phyloP scores from a whole-genome alignment of 1,139 yeast genomes.

The Blastobotrys niveus region DNA sequence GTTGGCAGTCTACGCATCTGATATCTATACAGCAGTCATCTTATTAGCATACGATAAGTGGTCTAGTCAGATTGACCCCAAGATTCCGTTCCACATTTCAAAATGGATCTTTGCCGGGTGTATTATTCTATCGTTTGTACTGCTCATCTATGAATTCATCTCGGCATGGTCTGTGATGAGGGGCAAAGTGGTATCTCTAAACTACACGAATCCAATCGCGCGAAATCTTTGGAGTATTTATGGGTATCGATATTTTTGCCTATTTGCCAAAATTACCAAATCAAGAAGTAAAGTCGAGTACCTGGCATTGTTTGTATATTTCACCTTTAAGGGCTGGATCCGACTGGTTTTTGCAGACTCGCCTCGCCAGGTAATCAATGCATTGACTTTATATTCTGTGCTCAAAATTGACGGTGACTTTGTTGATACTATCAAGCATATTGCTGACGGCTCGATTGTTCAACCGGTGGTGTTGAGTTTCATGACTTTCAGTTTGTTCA shows the following conservation, averaged over 20 bases:
- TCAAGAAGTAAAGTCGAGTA: slow-evolving; percentile 60
- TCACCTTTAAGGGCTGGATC: slow-evolving; percentile 60
- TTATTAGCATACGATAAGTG: slow-evolving; percentile 72
- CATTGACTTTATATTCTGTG: slow-evolving; percentile 60
- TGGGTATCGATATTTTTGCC: slow-evolving; percentile 62
- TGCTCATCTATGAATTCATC: slow-evolving; percentile 53
- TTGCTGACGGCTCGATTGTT: slow-evolving; percentile 55
- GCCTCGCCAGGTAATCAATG: slow-evolving; percentile 84
- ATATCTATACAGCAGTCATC: slow-evolving; percentile 72
- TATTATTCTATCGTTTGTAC: slow-evolving; percentile 63
- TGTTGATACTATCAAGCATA: slow-evolving; percentile 46
- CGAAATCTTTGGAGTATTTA: slow-evolving; percentile 51
- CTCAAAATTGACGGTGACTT: slow-evolving; percentile 44
- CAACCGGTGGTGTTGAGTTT: slow-evolving; percentile 68
- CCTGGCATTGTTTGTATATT: slow-evolving; percentile 61
- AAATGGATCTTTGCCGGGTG: slow-evolving; percentile 84
- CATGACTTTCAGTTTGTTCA: slow-evolving; percentile 68
- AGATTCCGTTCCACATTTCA: slow-evolving; percentile 55
- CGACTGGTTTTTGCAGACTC: slow-evolving; percentile 69
- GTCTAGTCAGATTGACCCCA: slow-evolving; percentile 54
- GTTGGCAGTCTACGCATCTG: slow-evolving; percentile 59
- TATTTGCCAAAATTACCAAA: slow-evolving; percentile 61
- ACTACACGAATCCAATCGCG: slow-evolving; percentile 65
- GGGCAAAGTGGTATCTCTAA: slow-evolving; percentile 61
- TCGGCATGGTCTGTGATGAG: slow-evolving; percentile 55